Evolutionary conservation across 164 flowering plant genomes (phyloP).

Genomic region (Chimonanthus salicifolius): DNA sequence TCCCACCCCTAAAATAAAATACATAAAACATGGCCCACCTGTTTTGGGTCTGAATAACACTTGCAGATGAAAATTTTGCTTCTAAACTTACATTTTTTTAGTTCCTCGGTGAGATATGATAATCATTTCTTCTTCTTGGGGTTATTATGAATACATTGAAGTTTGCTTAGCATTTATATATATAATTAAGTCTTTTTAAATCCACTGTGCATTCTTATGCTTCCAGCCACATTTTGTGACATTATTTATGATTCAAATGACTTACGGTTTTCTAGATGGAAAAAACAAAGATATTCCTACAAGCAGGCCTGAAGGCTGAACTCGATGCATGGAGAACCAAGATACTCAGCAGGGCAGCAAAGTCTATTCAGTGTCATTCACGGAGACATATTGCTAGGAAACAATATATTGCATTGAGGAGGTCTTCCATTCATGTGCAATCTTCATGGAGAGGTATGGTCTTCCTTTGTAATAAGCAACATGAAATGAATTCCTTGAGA

Average conservation of each 20-base stretch:
- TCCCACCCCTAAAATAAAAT: not conserved
- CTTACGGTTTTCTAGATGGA: conserved; percentile 54
- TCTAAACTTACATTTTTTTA: no score
- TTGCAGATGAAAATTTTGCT: no score
- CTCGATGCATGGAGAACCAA: conserved; percentile 71
- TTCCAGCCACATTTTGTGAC: not conserved
- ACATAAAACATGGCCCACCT: no score
- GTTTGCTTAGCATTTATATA: not conserved
- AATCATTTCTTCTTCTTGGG: no score
- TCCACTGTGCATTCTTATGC: not conserved
- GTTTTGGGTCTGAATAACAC: no score
- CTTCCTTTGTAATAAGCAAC: not conserved
- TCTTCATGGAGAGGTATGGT: conserved; percentile 66
- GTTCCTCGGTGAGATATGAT: no score
- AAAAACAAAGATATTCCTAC: conserved; percentile 67
- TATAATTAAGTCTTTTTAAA: not conserved
- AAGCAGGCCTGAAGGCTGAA: conserved; percentile 95
- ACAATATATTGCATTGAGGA: conserved; percentile 41
- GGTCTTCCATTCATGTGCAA: conserved; percentile 53
- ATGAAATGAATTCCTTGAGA: not conserved
- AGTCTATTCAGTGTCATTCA: conserved; percentile 48
- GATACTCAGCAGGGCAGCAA: conserved; percentile 52
- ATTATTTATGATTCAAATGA: not conserved
- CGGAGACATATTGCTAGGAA: conserved; percentile 52
- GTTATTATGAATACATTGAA: not conserved